These are phyloP conservation scores for Aspergillus neoniger DNA, from an alignment of 2,329 filamentous ascomycete species.

Conservation along the genomic window DNA sequence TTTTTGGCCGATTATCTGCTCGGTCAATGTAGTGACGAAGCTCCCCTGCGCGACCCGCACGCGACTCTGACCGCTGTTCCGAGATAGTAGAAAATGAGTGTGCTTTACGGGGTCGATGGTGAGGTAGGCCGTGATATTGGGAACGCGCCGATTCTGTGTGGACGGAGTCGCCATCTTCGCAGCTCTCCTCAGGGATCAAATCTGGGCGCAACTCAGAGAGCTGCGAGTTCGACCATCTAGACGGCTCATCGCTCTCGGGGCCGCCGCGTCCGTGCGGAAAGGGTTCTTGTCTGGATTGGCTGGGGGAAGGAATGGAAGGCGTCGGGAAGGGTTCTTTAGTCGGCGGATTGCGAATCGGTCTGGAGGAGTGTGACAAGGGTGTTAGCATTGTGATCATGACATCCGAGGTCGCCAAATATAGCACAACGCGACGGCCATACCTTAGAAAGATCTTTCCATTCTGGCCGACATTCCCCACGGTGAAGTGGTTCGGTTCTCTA, in stretches of 20 bases:
- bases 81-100: conserved; percentile 77
- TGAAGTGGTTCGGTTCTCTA: conserved; percentile 71
- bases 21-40: conserved; percentile 81
- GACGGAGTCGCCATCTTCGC: conserved; percentile 28
- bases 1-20: conserved; percentile 64
- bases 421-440: conserved; percentile 52
- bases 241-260: conserved; percentile 31
- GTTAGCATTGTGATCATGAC: conserved; percentile 16
- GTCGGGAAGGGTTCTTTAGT: conserved; percentile 35
- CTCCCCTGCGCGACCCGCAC: conserved; percentile 58
- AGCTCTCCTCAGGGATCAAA: conserved; percentile 27
- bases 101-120: conserved; percentile 59
- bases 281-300: conserved; percentile 61
- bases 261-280: conserved; percentile 42
- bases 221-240: conserved; percentile 46
- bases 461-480: conserved; percentile 78
- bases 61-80: conserved; percentile 54
- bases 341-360: conserved; percentile 39
- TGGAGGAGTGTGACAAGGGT: conserved; percentile 19
- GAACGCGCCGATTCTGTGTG: conserved; percentile 24
- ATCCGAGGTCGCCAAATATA: conserved; percentile 14
- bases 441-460: conserved; percentile 81
- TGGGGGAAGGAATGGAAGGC: conserved; percentile 50
- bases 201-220: conserved; percentile 41
- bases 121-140: conserved; percentile 22